Evolutionary conservation across 352 stramenopile species (phyloP).

Genomic region (Globisporangium iwayamae): DNA sequence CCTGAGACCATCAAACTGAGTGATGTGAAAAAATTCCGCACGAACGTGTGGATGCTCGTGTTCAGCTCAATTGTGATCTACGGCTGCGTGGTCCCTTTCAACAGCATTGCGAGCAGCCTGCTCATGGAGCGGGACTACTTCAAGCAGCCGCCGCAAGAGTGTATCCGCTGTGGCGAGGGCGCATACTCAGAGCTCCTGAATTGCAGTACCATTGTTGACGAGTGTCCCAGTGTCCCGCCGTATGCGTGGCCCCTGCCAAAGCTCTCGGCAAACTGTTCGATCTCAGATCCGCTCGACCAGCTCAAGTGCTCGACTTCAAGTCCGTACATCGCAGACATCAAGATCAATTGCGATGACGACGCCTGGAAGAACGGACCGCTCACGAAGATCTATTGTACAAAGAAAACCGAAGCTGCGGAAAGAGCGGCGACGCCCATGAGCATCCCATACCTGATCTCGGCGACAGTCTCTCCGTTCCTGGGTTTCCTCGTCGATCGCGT

Average conservation of each 20-base stretch:
- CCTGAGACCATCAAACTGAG: constrained; percentile 55
- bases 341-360: constrained; percentile 80
- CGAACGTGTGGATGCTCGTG: constrained; percentile 86
- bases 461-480: constrained; percentile 85
- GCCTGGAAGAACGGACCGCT: constrained; percentile 65
- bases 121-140: constrained; percentile 91
- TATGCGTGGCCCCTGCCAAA: constrained; percentile 71
- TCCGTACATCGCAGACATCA: constrained; percentile 58
- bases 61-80: constrained; percentile 91
- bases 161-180: constrained; percentile 51
- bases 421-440: constrained; percentile 87
- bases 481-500: constrained; percentile 90
- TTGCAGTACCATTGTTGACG: constrained; percentile 46
- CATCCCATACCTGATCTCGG: constrained; percentile 92
- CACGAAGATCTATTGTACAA: constrained; percentile 53
- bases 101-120: constrained; percentile 90
- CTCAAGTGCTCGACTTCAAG: constrained; percentile 49
- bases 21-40: constrained; percentile 75
- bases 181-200: constrained; percentile 43
- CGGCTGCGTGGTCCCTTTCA: constrained; percentile 92
- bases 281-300: constrained; percentile 57
- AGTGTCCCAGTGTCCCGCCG: constrained; percentile 60
- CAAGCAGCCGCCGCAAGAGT: constrained; percentile 49
- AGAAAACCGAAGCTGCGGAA: constrained; percentile 56
- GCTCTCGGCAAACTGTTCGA: constrained; percentile 67